Evolutionary conservation across 2,329 filamentous ascomycete genomes (phyloP), one percentile per base, ranked within the genome.

Genomic region (Colletotrichum cordylinicola): DNA sequence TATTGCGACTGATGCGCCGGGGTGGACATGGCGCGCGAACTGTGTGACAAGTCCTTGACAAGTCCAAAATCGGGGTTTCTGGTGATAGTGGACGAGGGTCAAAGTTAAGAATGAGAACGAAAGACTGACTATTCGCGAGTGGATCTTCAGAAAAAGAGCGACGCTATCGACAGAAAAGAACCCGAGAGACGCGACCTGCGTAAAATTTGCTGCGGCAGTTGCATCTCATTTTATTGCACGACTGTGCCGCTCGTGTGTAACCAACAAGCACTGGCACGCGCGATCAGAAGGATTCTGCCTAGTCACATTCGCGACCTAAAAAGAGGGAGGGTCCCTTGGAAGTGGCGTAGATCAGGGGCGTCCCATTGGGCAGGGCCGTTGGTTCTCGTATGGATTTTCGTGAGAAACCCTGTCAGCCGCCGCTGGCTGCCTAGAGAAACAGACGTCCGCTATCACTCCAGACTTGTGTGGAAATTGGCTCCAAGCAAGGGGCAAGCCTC

Each of bases 371-470:
- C 18, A 9, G 15, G 5, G 58, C 16, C 37, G 58, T 68, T 64
- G 39, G 56, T 52, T 52, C 55, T 72, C 69, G n/a, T 64, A 60
- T 35, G 72, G 68, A 69, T 55, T 62, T 52, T 61, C 24, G 21
- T 35, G 16, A 31, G 33, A 37, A 43, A 39, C 69, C 69, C 56
- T 75, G 73, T 48, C 24, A 29, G 27, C 55, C 18, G 69, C 39
- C 31, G 69, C 8, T 73, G 70, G 64, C 69, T 76, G 74, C 64
- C 70, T 69, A 69, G 58, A 74, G 33, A 48, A 52, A 64, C 67
- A 39, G 8, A 12, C 37, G 24, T 48, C 61, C 39, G 27, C 31
- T 62, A 13, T 21, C 61, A 18, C 62, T 24, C 8, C 33, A 66
- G 37, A n/a, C 39, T 52, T 21, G 24, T 21, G 37, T 33, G 62